phyloP scores from a whole-genome alignment of 2,329 filamentous ascomycete species.

The Epichloe elymi region DNA sequence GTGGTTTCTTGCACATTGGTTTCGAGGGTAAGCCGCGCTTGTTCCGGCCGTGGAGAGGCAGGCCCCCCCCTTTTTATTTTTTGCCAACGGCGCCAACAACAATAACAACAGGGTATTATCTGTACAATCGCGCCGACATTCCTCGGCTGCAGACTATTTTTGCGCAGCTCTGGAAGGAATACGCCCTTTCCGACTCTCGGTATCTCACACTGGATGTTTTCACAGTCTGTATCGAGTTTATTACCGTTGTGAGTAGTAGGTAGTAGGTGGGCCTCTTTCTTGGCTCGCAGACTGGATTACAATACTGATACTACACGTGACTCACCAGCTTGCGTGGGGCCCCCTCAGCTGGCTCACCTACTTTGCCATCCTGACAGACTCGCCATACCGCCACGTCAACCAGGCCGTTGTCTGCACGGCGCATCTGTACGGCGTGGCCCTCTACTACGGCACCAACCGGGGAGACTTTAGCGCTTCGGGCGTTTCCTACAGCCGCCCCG shows the following conservation, averaged over 20 bases:
- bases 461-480: conserved; percentile 32
- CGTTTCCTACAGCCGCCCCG: conserved; percentile 41
- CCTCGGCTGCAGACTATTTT: conserved; percentile 58
- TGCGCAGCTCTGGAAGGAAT: conserved; percentile 88
- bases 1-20: conserved; percentile 59
- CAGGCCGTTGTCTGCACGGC: conserved; percentile 38
- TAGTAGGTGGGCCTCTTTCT: not conserved
- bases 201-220: conserved; percentile 74
- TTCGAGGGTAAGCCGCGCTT: conserved; percentile 52
- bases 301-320: too few species aligned
- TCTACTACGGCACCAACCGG: conserved; percentile 48
- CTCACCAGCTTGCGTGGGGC: conserved; percentile 37
- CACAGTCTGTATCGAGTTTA: conserved; percentile 74
- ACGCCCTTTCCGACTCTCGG: conserved; percentile 72
- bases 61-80: not conserved
- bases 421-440: conserved; percentile 47
- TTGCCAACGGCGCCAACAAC: not conserved
- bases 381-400: conserved; percentile 34
- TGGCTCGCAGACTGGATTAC: not conserved
- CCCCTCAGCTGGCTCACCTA: conserved; percentile 42
- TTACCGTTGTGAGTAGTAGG: conserved; percentile 69
- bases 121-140: conserved; percentile 53
- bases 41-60: too few species aligned
- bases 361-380: conserved; percentile 28
- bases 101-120: conserved; percentile 52